phyloP scores from a whole-genome alignment of 2,329 filamentous ascomycete genomes.

The Nannizzia gypsea region DNA sequence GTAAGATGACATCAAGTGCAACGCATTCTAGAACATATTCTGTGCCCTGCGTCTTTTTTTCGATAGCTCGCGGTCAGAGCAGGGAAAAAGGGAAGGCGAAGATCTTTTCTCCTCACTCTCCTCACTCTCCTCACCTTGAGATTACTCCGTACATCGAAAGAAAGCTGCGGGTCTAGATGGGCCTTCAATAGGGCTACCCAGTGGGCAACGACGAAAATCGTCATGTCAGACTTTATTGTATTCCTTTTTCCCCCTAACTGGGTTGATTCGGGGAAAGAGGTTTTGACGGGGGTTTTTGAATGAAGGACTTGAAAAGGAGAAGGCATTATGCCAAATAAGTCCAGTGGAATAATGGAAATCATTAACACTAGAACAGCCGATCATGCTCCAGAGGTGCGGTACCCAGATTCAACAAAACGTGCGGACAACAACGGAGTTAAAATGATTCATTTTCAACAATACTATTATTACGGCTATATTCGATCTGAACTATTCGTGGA shows the following conservation, averaged over 20 bases:
- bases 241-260: neutral
- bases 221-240: neutral
- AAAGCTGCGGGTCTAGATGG: neutral
- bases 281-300: neutral
- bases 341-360: neutral
- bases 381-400: neutral
- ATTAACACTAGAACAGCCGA: neutral
- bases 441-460: neutral
- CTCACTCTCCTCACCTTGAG: neutral
- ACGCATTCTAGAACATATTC: slow-evolving; percentile 3
- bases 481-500: neutral
- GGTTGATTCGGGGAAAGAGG: neutral
- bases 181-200: neutral
- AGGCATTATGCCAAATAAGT: neutral
- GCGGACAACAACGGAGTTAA: neutral
- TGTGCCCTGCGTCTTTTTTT: neutral
- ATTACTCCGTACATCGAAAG: neutral
- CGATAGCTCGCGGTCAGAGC: neutral
- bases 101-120: too few relatives aligned
- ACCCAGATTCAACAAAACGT: neutral
- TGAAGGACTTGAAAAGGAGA: neutral
- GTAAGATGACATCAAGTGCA: slow-evolving; percentile 2
- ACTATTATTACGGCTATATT: neutral
- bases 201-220: neutral
- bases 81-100: neutral